Percentiles rank a stretch among this genome's conserved stretches.
Evolutionary conservation across 2,329 filamentous ascomycete species (phyloP).

Genomic region (Curvularia verruculosa): DNA sequence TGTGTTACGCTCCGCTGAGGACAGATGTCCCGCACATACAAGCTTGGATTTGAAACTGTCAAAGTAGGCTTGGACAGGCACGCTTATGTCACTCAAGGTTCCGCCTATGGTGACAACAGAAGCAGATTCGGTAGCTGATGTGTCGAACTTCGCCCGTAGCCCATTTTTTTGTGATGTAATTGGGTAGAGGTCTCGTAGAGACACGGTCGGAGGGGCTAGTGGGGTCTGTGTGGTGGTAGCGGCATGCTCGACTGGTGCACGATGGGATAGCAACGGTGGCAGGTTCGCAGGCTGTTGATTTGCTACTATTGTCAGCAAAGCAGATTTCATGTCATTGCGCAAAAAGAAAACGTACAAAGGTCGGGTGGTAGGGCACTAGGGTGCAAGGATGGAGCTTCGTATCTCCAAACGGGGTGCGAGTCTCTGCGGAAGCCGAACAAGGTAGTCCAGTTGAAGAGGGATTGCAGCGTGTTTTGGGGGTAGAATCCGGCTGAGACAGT

Average conservation of each 20-base stretch:
- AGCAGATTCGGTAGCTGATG: not conserved
- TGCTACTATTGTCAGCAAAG: constrained; percentile 9
- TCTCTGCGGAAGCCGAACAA: constrained; percentile 37
- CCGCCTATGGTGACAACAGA: not conserved
- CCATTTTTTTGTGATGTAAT: not conserved
- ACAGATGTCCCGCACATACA: constrained; percentile 2
- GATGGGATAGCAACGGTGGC: constrained; percentile 2
- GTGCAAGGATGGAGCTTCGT: constrained; percentile 41
- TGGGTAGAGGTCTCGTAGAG: constrained; percentile 3
- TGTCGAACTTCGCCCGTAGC: not conserved
- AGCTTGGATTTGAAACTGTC: constrained; percentile 17
- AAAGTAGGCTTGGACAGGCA: constrained; percentile 12
- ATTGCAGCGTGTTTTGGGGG: constrained; percentile 28
- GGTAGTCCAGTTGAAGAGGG: constrained; percentile 36
- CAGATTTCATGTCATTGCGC: not conserved
- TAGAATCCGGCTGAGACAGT: constrained; percentile 53
- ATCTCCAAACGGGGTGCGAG: constrained; percentile 39
- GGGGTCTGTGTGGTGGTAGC: not conserved
- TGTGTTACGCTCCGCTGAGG: not conserved
- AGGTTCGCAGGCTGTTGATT: not conserved
- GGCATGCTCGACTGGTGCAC: not conserved
- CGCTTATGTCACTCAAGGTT: not conserved
- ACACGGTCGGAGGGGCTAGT: constrained; percentile 6
- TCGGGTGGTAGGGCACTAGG: constrained; percentile 18
- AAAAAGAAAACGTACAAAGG: constrained; percentile 32